These are phyloP conservation scores for Taxillus chinensis DNA, from an alignment of 164 flowering plant genomes.

Conservation along the genomic window DNA sequence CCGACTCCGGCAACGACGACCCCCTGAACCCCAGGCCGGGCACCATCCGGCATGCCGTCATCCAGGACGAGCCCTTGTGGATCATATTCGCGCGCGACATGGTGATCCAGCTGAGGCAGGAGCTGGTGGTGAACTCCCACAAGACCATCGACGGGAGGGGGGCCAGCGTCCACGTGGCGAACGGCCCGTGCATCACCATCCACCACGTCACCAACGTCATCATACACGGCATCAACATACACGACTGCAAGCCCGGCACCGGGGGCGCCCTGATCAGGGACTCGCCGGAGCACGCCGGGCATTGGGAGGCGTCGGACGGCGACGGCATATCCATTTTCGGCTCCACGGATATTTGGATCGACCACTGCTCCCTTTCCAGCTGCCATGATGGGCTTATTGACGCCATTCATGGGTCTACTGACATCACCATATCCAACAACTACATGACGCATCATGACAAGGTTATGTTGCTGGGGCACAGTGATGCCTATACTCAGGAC, in stretches of 20 bases:
- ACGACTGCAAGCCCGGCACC: conserved; percentile 26
- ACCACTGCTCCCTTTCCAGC: conserved; percentile 39
- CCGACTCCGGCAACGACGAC: conserved; percentile 33
- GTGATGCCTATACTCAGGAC: conserved; percentile 28
- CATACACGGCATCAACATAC: conserved; percentile 38
- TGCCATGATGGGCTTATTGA: conserved; percentile 41
- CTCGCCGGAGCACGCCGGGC: conserved; percentile 30
- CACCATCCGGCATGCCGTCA: conserved; percentile 34
- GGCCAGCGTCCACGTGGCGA: conserved; percentile 36
- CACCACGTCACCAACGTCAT: conserved; percentile 32
- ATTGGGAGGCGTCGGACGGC: conserved; percentile 34
- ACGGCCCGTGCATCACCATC: conserved; percentile 35
- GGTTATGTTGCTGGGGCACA: conserved; percentile 43
- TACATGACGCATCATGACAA: conserved; percentile 42
- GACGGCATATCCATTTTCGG: conserved; percentile 33
- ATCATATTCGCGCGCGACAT: conserved; percentile 37
- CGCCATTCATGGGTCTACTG: conserved; percentile 40
- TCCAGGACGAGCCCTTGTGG: conserved; percentile 44
- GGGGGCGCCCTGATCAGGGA: conserved; percentile 19
- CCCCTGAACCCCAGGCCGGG: conserved; percentile 34
- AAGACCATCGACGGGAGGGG: conserved; percentile 49
- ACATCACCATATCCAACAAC: conserved; percentile 40
- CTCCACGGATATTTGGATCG: conserved; percentile 29
- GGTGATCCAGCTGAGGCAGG: conserved; percentile 30
- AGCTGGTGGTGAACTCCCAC: conserved; percentile 32